Base-by-base conservation (phyloP, 108 stramenopile species). In the Schizochytrium sp. region DNA sequence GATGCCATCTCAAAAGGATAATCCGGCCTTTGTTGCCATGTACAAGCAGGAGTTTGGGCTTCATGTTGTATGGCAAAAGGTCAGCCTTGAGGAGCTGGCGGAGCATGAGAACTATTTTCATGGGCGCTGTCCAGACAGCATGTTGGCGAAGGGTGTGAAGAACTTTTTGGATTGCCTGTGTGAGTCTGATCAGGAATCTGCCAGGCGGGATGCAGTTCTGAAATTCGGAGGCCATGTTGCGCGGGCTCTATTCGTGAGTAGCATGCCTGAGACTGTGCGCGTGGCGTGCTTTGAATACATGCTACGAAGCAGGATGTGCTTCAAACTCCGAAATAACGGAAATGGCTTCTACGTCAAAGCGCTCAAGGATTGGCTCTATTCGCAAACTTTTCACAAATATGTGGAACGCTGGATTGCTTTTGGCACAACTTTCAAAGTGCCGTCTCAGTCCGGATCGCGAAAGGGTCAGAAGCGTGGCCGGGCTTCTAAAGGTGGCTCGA, bases 141-240 rank as follows among this genome's bases (percentile, higher is more conserved):
- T 69, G 64, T 44, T 69, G 7, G 64, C 64, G 42, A 69, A 69
- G 2, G 64, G 64, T 8, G 64, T 69, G 2, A 69, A 69, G 64
- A 69, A 69, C 64, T 69, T 69, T 69, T 38, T 69, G 64, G 64
- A 69, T 44, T 69, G 64, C 15, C 64, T 69, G 64, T 69, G 64
- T 44, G 64, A 69, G 7, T 28, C 64, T 8, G 64, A 69, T 44
- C 42, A 69, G 64, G 64, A 69, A 44, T 12, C 64, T 44, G 64
- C 64, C 42, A 38, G 64, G 19, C 64, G 64, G 19, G 64, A 69
- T 69, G 64, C 64, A 44, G 64, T 69, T 13, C 64, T 69, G 42
- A 69, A 69, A 44, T 69, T 44, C 64, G 64, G 64, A 38, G 64
- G 64, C 64, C 64, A 69, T 44, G 64, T 69, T 44, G 64, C 64